Base-by-base conservation (phyloP, 2,329 filamentous ascomycete genomes). In the Fusarium tricinctum region DNA sequence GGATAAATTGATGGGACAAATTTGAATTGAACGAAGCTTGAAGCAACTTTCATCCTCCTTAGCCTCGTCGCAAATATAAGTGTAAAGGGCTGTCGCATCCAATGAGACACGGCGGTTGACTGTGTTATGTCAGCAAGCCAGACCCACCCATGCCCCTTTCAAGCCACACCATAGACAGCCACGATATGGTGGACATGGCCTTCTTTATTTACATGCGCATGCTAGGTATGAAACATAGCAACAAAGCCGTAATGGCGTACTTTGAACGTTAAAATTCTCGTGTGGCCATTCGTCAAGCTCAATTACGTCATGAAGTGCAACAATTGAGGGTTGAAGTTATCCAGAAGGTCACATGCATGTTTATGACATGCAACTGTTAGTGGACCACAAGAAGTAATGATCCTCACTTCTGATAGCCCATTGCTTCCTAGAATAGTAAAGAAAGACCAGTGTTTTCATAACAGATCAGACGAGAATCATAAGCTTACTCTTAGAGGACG, bases 11-110 rank as follows among this genome's bases (percentile, higher is more conserved):
- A 58, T 30, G 52, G 50, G 43, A 43, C 23, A 59, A 58, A 45
- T 32, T 39, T 17, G 23, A 64, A 47, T 58, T 42, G 51, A 40
- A 46, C 19, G 39, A 56, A 46, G 40, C 40, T 53, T 44, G 35
- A 54, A 48, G 56, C 38, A 42, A 43, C 58, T 68, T 68, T 52
- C 43, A 62, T 56, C 38, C 40, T 52, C 33, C 50, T 58, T 69
- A 72, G 66, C 67, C 69, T 67, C 48, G 69, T 73, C 69, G 71
- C 71, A 68, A 71, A 72, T 71, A 61, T 50, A 57, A 46, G 53
- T 46, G 44, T 32, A 60, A 42, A 55, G 33, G 20, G 42, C 20
- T 28, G 42, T 46, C 15, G 56, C 44, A 49, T 33, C 71, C 71
- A 73, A 73, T 73, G 20, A 71, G 33, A 38, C 42, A 40, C 39